These are phyloP conservation scores for Phytophthora cactorum DNA, from an alignment of 352 stramenopile genomes.

Conservation along the genomic window DNA sequence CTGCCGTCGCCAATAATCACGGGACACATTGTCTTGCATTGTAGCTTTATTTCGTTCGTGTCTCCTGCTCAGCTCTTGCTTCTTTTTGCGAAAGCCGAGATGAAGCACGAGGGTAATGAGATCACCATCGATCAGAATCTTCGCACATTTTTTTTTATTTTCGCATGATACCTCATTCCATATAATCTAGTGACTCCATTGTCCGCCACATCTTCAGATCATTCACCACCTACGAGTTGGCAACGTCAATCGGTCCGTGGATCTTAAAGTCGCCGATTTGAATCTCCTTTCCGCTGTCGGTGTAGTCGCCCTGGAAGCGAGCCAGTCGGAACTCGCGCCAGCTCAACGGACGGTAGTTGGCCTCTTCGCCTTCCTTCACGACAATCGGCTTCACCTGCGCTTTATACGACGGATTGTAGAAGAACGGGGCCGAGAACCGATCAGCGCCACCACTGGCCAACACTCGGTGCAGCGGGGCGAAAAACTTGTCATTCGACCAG, in stretches of 20 bases:
- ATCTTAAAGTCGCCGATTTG: conserved; percentile 88
- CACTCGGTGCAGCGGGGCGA: conserved; percentile 55
- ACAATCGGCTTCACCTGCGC: conserved; percentile 69
- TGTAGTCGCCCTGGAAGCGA: conserved; percentile 92
- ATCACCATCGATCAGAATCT: no score
- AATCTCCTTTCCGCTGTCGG: conserved; percentile 92
- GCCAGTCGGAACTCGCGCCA: conserved; percentile 91
- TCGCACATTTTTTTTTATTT: no score
- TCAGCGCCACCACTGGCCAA: conserved; percentile 42
- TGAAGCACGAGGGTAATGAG: no score
- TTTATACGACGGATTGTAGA: conserved; percentile 78
- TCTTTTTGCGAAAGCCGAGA: no score
- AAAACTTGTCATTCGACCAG: conserved; percentile 61
- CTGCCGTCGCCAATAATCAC: no score
- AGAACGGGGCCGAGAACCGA: conserved; percentile 65
- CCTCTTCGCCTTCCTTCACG: conserved; percentile 28
- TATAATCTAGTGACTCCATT: no score
- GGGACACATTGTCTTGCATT: no score
- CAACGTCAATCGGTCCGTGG: conserved; percentile 15
- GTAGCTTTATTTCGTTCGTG: no score
- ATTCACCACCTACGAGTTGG: conserved; percentile 7
- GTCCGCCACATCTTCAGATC: conserved; percentile 27
- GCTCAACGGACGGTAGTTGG: conserved; percentile 74
- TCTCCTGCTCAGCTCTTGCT: no score
- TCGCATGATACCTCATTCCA: no score